These are phyloP conservation scores for Sporormia fimetaria DNA, from an alignment of 495 filamentous ascomycete species.

Conservation along the genomic window DNA sequence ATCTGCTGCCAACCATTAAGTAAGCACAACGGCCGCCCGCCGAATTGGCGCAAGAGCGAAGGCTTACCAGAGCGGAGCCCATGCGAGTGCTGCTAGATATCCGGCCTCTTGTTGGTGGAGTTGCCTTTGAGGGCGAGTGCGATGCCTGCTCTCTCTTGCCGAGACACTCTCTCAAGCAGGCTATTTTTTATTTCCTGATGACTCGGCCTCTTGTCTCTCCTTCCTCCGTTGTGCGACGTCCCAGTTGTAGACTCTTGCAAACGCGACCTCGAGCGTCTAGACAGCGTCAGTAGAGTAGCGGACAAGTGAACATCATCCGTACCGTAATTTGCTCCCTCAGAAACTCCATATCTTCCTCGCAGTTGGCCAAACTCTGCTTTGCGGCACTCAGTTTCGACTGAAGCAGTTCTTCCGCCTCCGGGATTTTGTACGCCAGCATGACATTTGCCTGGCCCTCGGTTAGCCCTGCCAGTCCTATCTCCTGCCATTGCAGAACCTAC, in stretches of 20 bases:
- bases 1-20: no score
- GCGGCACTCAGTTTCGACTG: slow-evolving; percentile 68
- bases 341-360: slow-evolving; percentile 95
- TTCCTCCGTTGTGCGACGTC: slow-evolving; percentile 89
- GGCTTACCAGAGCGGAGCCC: no score
- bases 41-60: no score
- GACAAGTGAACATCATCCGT: slow-evolving; percentile 6
- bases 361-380: slow-evolving; percentile 63
- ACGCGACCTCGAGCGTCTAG: slow-evolving; percentile 91
- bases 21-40: no score
- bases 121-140: no score
- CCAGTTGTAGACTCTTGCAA: slow-evolving; percentile 97
- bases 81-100: no score
- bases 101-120: no score
- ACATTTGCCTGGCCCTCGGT: slow-evolving; percentile 74
- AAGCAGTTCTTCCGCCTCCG: slow-evolving; percentile 72
- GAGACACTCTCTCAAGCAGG: no score
- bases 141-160: no score
- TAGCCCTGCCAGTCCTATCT: not conserved
- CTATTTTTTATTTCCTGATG: slow-evolving; percentile 17
- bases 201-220: slow-evolving; percentile 42
- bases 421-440: slow-evolving; percentile 88
- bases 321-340: slow-evolving; percentile 94
- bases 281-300: slow-evolving; percentile 2
- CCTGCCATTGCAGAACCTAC: slow-evolving; percentile 35